phyloP scores from a whole-genome alignment of 2,329 filamentous ascomycete species.

The Juglanconis sp. region DNA sequence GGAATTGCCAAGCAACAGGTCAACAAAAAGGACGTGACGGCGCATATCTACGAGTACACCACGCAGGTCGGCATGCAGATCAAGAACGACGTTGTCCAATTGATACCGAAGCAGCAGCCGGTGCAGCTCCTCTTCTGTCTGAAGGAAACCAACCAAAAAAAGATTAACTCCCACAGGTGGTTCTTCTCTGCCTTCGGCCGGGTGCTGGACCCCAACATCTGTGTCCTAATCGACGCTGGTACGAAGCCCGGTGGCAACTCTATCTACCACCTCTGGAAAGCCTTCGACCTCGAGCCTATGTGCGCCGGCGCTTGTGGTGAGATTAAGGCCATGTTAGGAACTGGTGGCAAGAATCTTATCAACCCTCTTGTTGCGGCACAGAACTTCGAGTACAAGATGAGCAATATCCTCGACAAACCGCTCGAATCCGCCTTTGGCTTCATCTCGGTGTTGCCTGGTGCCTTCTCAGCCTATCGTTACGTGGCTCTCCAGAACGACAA shows the following conservation, averaged over 20 bases:
- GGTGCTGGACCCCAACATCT: conserved; percentile 92
- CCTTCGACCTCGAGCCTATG: conserved; percentile 96
- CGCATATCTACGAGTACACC: conserved; percentile 96
- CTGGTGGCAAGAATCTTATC: conserved; percentile 78
- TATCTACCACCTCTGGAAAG: conserved; percentile 98
- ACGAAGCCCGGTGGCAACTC: conserved; percentile 92
- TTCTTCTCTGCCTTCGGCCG: conserved; percentile 97
- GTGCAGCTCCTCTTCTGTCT: conserved; percentile 97
- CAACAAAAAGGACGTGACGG: conserved; percentile 92
- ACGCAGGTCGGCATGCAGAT: conserved; percentile 82
- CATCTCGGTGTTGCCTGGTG: conserved; percentile 92
- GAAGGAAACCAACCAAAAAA: conserved; percentile 99
- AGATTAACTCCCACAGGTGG: conserved; percentile 99
- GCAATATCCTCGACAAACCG: conserved; percentile 97
- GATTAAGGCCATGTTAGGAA: conserved; percentile 95
- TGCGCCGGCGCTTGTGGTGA: conserved; percentile 96
- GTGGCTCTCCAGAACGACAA: conserved; percentile 95
- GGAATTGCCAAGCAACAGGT: conserved; percentile 98
- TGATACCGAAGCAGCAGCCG: conserved; percentile 82
- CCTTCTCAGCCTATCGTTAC: conserved; percentile 97
- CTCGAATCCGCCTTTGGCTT: conserved; percentile 97
- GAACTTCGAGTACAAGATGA: conserved; percentile 99
- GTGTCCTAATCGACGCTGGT: conserved; percentile 91
- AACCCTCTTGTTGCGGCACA: conserved; percentile 95
- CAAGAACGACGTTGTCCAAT: conserved; percentile 82